A percentile compares a stretch with the other conserved stretches of the same genome.
Conservation (phyloP, 23 red algal species). For the Pyropia yezoensis region DNA sequence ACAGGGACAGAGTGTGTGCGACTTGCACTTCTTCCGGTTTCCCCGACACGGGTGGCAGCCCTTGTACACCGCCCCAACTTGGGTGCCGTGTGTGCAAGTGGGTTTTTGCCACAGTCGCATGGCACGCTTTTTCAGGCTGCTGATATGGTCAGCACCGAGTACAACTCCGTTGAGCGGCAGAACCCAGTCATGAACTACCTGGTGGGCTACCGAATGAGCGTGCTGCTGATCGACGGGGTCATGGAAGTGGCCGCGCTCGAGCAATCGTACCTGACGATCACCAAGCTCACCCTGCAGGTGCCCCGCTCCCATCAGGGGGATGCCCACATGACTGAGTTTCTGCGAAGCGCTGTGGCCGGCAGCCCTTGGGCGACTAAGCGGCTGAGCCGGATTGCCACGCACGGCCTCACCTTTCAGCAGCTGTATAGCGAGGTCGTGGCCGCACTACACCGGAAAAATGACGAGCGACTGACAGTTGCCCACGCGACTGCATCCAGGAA, state of each 20-base stretch:
- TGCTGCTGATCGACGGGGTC: not conserved
- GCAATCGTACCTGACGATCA: not conserved
- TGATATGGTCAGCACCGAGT: not conserved
- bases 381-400: not conserved
- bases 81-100: no score
- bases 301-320: not conserved
- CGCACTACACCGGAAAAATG: not conserved
- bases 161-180: slow-evolving; percentile 15
- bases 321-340: no score
- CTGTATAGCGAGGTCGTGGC: not conserved
- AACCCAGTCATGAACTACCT: slow-evolving; percentile 3
- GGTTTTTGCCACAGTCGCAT: no score
- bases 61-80: no score
- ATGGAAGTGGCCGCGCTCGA: not conserved
- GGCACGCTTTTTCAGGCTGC: no score
- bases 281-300: not conserved
- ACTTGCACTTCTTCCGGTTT: no score
- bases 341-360: not conserved
- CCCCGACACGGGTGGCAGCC: no score
- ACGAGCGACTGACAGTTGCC: no score
- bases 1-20: no score
- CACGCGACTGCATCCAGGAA: no score
- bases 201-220: not conserved
- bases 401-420: slow-evolving; percentile 5
- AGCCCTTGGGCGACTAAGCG: not conserved